A percentile compares a stretch with the other conserved stretches of the same genome.
Evolutionary conservation across 2,329 filamentous ascomycete species (phyloP).

Genomic region (Zasmidium angulare): DNA sequence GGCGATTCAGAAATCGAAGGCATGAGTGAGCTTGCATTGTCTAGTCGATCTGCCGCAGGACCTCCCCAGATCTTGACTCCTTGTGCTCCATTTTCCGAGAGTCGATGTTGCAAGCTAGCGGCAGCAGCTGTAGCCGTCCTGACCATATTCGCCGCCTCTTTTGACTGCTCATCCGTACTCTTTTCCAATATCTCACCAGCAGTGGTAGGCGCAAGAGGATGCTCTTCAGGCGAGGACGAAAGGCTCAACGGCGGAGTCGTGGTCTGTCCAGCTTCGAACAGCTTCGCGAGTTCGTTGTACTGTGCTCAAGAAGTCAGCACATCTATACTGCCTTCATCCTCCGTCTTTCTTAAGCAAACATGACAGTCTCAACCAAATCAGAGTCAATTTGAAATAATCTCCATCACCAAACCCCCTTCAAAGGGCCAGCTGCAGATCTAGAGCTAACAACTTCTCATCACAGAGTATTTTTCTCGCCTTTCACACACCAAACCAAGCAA

Average conservation of each 20-base stretch:
- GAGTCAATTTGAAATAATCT: slow-evolving; percentile 44
- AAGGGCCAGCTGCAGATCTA: slow-evolving; percentile 50
- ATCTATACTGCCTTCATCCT: background rate
- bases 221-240: slow-evolving; percentile 31
- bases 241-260: slow-evolving; percentile 34
- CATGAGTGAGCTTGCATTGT: slow-evolving; percentile 38
- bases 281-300: slow-evolving; percentile 36
- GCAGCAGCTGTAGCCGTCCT: slow-evolving; percentile 34
- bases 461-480: too few relatives aligned
- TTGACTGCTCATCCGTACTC: slow-evolving; percentile 18
- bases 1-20: slow-evolving; percentile 41
- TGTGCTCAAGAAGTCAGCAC: slow-evolving; percentile 22
- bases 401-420: slow-evolving; percentile 48
- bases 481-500: too few relatives aligned
- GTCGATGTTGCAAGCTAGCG: slow-evolving; percentile 17
- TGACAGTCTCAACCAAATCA: slow-evolving; percentile 31
- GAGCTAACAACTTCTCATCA: slow-evolving; percentile 48
- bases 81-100: slow-evolving; percentile 14
- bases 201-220: slow-evolving; percentile 16
- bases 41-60: slow-evolving; percentile 38
- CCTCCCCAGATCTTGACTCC: slow-evolving; percentile 37
- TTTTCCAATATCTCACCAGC: slow-evolving; percentile 36
- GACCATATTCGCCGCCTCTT: slow-evolving; percentile 38
- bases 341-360: background rate
- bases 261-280: slow-evolving; percentile 24